Conservation (phyloP, 768 basidiomycete species). For the Lepiota venenata region DNA sequence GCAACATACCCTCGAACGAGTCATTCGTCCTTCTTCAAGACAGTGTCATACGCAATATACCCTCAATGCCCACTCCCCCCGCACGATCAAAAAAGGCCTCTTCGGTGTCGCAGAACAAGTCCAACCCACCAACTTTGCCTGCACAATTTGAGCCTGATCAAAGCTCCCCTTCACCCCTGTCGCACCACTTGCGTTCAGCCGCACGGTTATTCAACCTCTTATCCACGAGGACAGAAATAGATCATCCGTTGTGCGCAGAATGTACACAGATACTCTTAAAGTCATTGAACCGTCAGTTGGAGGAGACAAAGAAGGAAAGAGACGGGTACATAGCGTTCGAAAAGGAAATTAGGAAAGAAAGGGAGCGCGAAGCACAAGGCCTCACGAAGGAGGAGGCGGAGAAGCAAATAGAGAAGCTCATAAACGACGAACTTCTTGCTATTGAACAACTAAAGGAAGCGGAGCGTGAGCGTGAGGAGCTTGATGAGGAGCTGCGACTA, state of each 20-base stretch:
- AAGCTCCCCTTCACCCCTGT: constrained; percentile 67
- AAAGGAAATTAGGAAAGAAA: constrained; percentile 79
- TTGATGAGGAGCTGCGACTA: constrained; percentile 67
- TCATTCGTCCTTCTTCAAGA: constrained; percentile 92
- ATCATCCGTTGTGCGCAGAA: constrained; percentile 94
- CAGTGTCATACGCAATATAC: constrained; percentile 71
- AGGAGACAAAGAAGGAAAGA: constrained; percentile 87
- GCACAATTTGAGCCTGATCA: constrained; percentile 47
- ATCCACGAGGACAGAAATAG: constrained; percentile 74
- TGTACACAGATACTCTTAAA: constrained; percentile 83
- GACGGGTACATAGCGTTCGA: constrained; percentile 95
- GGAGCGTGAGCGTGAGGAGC: constrained; percentile 71
- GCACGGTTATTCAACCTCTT: constrained; percentile 73
- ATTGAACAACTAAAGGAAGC: constrained; percentile 73
- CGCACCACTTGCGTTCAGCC: constrained; percentile 75
- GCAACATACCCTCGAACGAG: constrained; percentile 62
- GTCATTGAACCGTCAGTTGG: constrained; percentile 74
- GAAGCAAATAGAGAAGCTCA: constrained; percentile 69
- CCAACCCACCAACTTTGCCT: constrained; percentile 22
- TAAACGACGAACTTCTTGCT: constrained; percentile 61
- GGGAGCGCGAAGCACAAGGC: constrained; percentile 65
- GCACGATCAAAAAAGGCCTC: constrained; percentile 41
- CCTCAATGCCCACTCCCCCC: constrained; percentile 44
- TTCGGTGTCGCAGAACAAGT: constrained; percentile 22
- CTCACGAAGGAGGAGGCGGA: constrained; percentile 62